These are phyloP conservation scores for Zoysia japonica DNA, from an alignment of 176 grass and related monocot species.

Conservation along the genomic window DNA sequence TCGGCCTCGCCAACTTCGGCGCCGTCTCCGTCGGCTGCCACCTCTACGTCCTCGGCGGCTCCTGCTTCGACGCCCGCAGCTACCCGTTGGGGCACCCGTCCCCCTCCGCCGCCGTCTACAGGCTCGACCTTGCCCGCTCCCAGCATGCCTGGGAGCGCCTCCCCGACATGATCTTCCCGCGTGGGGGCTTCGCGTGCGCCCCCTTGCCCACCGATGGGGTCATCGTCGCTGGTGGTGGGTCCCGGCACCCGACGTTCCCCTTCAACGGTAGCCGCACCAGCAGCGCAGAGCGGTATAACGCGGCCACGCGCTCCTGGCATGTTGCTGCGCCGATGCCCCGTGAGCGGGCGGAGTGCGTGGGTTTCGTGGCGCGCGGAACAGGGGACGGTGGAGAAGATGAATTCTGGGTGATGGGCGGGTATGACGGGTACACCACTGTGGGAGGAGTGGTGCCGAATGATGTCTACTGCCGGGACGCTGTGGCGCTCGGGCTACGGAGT, in stretches of 20 bases:
- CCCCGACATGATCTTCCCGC: constrained; percentile 62
- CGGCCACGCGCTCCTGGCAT: constrained; percentile 46
- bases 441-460: constrained; percentile 76
- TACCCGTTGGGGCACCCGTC: constrained; percentile 72
- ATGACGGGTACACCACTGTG: constrained; percentile 60
- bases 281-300: constrained; percentile 64
- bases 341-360: constrained; percentile 71
- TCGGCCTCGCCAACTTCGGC: constrained; percentile 66
- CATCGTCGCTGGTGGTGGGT: constrained; percentile 77
- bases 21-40: constrained; percentile 52
- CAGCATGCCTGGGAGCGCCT: constrained; percentile 62
- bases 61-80: constrained; percentile 77
- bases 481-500: constrained; percentile 66
- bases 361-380: constrained; percentile 51
- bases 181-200: constrained; percentile 78
- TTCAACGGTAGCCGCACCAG: constrained; percentile 69
- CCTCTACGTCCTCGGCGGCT: constrained; percentile 80
- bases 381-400: constrained; percentile 59
- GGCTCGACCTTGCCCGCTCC: constrained; percentile 63
- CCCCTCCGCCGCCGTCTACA: constrained; percentile 59
- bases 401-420: constrained; percentile 98
- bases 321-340: constrained; percentile 53
- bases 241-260: constrained; percentile 68
- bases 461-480: constrained; percentile 69
- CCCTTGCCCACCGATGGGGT: constrained; percentile 33